Percentiles rank a stretch among this genome's conserved stretches.
Conservation (phyloP, 345 rosid genomes). For the Cardamine occulta region DNA sequence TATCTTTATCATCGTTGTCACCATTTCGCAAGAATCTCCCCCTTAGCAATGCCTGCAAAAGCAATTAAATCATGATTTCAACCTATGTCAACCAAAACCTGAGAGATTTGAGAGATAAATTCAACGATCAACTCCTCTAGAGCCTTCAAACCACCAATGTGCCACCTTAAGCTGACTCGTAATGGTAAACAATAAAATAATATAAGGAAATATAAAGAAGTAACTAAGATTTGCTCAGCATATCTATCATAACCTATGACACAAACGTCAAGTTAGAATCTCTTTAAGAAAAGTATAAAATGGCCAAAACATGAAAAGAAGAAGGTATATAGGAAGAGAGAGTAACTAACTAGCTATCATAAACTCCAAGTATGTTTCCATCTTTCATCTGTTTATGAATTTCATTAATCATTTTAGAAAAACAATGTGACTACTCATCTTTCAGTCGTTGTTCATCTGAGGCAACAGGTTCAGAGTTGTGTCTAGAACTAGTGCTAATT, state of each 20-base stretch:
- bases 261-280: not conserved
- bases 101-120: not conserved
- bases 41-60: slow-evolving; percentile 79
- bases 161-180: slow-evolving; percentile 3
- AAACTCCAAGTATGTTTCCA: slow-evolving; percentile 5
- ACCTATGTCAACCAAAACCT: slow-evolving; percentile 9
- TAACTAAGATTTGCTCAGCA: not conserved
- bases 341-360: slow-evolving; percentile 2
- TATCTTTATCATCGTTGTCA: slow-evolving; percentile 55
- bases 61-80: slow-evolving; percentile 29
- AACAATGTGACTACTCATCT: not conserved
- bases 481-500: not conserved
- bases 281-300: not conserved
- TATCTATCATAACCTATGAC: slow-evolving; percentile 14
- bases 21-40: slow-evolving; percentile 94
- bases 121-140: not conserved
- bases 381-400: not conserved
- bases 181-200: not conserved
- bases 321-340: not conserved
- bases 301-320: not conserved
- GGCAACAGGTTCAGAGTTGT: not conserved
- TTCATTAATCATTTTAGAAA: not conserved
- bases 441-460: not conserved
- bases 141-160: slow-evolving; percentile 17
- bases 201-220: not conserved